Percentiles rank a stretch among this genome's conserved stretches.
Conservation (phyloP, 2,329 filamentous ascomycete species). For the Lachnellula arida region DNA sequence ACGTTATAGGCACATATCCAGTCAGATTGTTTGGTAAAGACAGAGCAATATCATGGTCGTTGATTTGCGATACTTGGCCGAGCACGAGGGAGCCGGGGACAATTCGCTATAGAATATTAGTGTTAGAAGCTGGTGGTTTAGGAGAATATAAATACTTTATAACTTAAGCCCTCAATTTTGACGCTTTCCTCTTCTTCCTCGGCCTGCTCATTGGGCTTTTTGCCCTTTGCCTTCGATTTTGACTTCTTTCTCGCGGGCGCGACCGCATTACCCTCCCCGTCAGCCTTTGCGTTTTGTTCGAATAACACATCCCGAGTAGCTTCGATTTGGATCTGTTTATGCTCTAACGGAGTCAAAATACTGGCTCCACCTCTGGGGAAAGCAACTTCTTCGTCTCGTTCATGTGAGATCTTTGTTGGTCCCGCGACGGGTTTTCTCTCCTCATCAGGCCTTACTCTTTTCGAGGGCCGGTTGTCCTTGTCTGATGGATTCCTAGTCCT, state of each 20-base stretch:
- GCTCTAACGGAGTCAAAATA: conserved; percentile 85
- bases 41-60: conserved; percentile 70
- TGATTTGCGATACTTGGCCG: conserved; percentile 80
- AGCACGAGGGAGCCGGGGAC: conserved; percentile 82
- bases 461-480: conserved; percentile 26
- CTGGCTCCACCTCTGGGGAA: conserved; percentile 93
- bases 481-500: conserved; percentile 25
- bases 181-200: conserved; percentile 48
- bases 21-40: conserved; percentile 88
- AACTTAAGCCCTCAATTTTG: conserved; percentile 82
- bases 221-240: conserved; percentile 49
- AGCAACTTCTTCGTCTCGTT: conserved; percentile 75
- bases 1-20: conserved; percentile 86
- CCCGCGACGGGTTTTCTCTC: conserved; percentile 6
- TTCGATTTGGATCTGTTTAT: conserved; percentile 93
- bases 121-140: neutral
- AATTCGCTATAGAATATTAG: conserved; percentile 54
- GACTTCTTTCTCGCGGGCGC: conserved; percentile 42
- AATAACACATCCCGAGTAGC: conserved; percentile 88
- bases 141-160: conserved; percentile 59
- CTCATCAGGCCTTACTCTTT: conserved; percentile 27
- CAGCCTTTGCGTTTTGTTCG: conserved; percentile 58
- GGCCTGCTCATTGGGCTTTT: conserved; percentile 46
- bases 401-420: conserved; percentile 38
- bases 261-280: conserved; percentile 22